Base-by-base conservation (phyloP, 106 monocot genomes). In the Acanthochlamys bracteata region DNA sequence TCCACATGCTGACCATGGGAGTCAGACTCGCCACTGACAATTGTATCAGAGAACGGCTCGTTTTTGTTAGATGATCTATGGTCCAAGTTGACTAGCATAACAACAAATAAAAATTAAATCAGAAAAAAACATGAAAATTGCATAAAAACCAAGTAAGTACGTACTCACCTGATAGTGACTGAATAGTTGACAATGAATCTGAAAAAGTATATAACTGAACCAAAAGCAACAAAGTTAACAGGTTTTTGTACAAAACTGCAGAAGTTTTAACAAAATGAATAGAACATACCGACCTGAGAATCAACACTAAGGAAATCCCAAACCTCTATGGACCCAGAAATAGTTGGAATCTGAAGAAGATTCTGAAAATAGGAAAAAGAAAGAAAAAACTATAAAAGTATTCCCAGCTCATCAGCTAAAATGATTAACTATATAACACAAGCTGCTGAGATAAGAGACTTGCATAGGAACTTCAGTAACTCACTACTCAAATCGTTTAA, bases 261-360 rank as follows among this genome's bases (percentile, higher is more conserved):
- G 25, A 69, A 56, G 16, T 68, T 25, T 61, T 23, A 61, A 40
- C 27, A 66, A 53, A 24, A 21, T 40, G 15, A 10, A 57, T 25
- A 61, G 11, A 59, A 49, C 21, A 58, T 41, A 51, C 70, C 69
- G 63, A 92, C 96, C 96, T 91, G 96, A 52, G 96, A 98, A 88
- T 98, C 96, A 74, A 98, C 88, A 75, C 96, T 98, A 41, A 98
- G 82, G 60, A 98, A 98, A 79, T 98, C 96, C 96, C 96, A 98
- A 62, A 98, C 88, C 67, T 92, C 96, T 61, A 98, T 91, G 57
- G 91, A 98, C 59, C 82, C 73, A 41, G 96, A 91, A 69, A 88
- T 71, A 45, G 71, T 83, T 60, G 96, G 96, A 69, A 92, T 68
- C 60, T 92, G 85, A 68, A 98, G 96, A 72, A 98, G 85, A 63